phyloP scores from a whole-genome alignment of 2,329 filamentous ascomycete species.

The Fusarium mexicanum region DNA sequence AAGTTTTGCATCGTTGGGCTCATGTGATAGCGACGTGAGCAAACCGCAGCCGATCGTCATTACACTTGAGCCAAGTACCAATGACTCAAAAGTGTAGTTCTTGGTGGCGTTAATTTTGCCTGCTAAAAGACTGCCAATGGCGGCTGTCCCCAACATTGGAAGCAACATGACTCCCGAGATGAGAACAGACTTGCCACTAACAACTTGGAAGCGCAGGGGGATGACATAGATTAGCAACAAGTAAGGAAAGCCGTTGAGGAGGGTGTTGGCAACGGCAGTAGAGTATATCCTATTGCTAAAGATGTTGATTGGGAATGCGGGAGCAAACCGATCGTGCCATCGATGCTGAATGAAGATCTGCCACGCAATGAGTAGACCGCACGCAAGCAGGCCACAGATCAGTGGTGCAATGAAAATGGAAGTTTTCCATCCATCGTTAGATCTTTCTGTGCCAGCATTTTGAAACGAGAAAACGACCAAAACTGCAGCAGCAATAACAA shows the following conservation, averaged over 20 bases:
- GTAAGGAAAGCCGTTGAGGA: constrained; percentile 62
- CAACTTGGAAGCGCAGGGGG: constrained; percentile 60
- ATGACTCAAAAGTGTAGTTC: constrained; percentile 56
- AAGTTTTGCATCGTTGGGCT: constrained; percentile 54
- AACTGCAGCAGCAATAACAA: constrained; percentile 63
- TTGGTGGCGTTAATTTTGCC: constrained; percentile 55
- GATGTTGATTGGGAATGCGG: constrained; percentile 60
- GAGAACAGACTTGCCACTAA: constrained; percentile 58
- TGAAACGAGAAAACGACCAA: constrained; percentile 69
- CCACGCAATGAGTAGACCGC: constrained; percentile 45
- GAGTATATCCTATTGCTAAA: constrained; percentile 59
- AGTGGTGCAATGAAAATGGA: constrained; percentile 48
- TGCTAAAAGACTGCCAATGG: constrained; percentile 55
- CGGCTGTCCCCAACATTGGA: constrained; percentile 61
- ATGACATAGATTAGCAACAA: constrained; percentile 60
- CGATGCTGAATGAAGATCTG: constrained; percentile 39
- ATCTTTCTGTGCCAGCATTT: constrained; percentile 52
- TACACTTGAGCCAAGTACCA: constrained; percentile 53
- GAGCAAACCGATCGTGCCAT: constrained; percentile 43
- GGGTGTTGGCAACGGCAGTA: constrained; percentile 54
- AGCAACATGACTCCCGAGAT: constrained; percentile 62
- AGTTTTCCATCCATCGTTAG: constrained; percentile 54
- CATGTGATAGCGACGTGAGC: constrained; percentile 50
- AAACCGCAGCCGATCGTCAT: constrained; percentile 60
- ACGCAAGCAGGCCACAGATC: constrained; percentile 42